Conservation (phyloP, 805 yeast species). For the Sugiyamaella smithiae region DNA sequence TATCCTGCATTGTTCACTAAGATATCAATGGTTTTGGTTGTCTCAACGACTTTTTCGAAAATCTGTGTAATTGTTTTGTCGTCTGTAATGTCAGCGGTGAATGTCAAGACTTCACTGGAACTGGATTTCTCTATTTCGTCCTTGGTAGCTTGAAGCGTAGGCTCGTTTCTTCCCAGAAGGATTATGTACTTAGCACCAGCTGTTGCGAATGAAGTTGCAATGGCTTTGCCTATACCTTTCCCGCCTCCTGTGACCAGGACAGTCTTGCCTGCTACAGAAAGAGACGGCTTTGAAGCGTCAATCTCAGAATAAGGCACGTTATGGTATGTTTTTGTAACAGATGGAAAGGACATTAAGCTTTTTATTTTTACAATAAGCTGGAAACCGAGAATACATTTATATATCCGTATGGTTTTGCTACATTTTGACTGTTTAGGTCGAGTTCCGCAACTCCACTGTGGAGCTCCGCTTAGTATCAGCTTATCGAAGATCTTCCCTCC, state of each 20-base stretch:
- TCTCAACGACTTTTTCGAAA: not conserved
- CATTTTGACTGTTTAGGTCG: too few species aligned
- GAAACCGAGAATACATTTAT: too few species aligned
- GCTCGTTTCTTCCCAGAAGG: not conserved
- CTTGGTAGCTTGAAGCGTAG: not conserved
- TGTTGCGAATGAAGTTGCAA: not conserved
- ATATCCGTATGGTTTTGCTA: too few species aligned
- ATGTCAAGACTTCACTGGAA: not conserved
- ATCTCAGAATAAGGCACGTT: conserved; percentile 1
- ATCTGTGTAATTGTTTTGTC: too few species aligned
- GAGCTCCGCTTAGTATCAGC: too few species aligned
- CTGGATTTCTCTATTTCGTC: not conserved
- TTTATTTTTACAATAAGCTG: too few species aligned
- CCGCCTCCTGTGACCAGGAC: conserved; percentile 1
- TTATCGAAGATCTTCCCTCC: too few species aligned
- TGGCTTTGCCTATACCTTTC: not conserved
- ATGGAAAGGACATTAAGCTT: not conserved
- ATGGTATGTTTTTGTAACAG: not conserved
- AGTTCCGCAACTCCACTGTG: too few species aligned
- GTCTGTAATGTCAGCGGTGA: not conserved
- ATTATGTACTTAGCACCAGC: not conserved
- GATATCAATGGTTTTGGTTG: not conserved
- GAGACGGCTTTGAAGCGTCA: not conserved
- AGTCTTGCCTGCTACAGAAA: not conserved
- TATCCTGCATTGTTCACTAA: not conserved